These are phyloP conservation scores for Bidens hawaiensis DNA, from an alignment of 140 eudicot genomes.

Conservation along the genomic window DNA sequence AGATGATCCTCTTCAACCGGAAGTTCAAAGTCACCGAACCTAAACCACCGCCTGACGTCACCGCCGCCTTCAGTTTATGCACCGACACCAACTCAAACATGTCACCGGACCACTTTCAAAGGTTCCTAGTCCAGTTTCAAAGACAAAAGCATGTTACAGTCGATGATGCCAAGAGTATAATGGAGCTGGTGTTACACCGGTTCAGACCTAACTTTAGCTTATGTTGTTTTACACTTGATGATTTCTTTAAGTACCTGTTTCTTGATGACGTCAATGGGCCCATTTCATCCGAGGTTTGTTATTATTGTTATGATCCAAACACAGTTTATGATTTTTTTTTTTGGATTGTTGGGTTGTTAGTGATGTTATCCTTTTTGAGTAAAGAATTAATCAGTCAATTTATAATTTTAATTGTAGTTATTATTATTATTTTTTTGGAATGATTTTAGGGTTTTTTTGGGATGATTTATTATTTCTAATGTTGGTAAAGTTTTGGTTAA, in stretches of 20 bases:
- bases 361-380: too few relatives aligned
- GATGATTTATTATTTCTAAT: not conserved
- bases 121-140: constrained; percentile 59
- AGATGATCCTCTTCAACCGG: constrained; percentile 63
- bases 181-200: constrained; percentile 45
- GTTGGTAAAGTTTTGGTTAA: not conserved
- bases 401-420: not conserved
- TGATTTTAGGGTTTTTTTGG: not conserved
- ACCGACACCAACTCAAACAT: constrained; percentile 35
- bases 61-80: constrained; percentile 44
- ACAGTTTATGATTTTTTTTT: not conserved
- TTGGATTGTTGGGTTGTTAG: too few relatives aligned
- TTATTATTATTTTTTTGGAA: too few relatives aligned
- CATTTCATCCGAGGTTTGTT: constrained; percentile 41
- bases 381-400: too few relatives aligned
- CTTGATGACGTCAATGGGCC: constrained; percentile 74
- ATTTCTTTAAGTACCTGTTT: constrained; percentile 60
- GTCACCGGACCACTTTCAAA: constrained; percentile 56
- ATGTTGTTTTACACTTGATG: constrained; percentile 44
- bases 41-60: constrained; percentile 71
- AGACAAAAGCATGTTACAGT: constrained; percentile 35
- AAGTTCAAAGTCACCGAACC: constrained; percentile 68
- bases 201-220: constrained; percentile 29
- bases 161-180: constrained; percentile 37
- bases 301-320: not conserved